Conservation (phyloP, 805 yeast genomes). For the Candida germanica region DNA sequence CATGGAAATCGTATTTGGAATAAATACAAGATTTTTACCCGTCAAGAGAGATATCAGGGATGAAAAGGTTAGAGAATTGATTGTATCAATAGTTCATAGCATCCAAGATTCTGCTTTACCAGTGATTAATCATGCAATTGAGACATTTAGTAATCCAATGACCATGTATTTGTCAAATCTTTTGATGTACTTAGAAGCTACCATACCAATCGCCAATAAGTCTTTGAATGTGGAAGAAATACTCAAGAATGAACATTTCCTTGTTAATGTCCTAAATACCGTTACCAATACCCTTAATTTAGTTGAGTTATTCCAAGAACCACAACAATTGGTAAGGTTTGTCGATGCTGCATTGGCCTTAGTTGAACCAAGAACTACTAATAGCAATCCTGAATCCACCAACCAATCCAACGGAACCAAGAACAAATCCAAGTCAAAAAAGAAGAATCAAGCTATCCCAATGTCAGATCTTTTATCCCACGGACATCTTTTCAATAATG, state of each 20-base stretch:
- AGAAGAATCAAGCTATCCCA: conserved; percentile 43
- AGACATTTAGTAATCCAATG: conserved; percentile 33
- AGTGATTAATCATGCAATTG: conserved; percentile 37
- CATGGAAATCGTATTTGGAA: conserved; percentile 51
- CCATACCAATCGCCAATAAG: conserved; percentile 51
- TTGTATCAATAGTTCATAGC: conserved; percentile 41
- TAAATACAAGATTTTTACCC: conserved; percentile 54
- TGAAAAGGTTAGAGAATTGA: conserved; percentile 41
- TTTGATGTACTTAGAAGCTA: conserved; percentile 52
- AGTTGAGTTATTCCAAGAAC: conserved; percentile 44
- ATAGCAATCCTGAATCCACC: conserved; percentile 9
- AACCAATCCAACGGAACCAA: conserved; percentile 7
- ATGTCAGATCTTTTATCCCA: conserved; percentile 69
- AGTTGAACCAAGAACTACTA: conserved; percentile 33
- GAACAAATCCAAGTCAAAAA: conserved; percentile 32
- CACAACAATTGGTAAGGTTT: conserved; percentile 51
- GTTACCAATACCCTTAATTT: conserved; percentile 27
- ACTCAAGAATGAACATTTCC: conserved; percentile 36
- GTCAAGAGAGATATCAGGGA: conserved; percentile 62
- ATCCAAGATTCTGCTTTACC: conserved; percentile 46
- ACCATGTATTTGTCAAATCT: conserved; percentile 51
- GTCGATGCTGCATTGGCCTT: conserved; percentile 52
- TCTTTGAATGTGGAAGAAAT: conserved; percentile 29
- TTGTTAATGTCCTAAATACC: conserved; percentile 33
- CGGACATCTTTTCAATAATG: conserved; percentile 49